These are phyloP conservation scores for Chamaecyparis obtusa DNA, from an alignment of 75 land plant species.

Conservation along the genomic window DNA sequence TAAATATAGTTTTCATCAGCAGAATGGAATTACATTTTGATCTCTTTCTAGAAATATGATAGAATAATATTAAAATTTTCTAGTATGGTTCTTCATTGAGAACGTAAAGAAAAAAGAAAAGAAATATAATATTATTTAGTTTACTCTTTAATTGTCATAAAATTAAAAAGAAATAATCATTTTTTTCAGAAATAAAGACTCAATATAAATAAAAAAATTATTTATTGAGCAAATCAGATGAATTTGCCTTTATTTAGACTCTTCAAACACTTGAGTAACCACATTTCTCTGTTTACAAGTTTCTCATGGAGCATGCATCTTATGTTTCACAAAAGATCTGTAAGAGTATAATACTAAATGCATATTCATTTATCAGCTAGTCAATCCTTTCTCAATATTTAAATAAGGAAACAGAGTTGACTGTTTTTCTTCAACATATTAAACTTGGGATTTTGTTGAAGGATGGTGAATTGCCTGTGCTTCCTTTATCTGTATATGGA, in stretches of 20 bases:
- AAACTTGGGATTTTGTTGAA: conserved; percentile 15
- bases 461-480: conserved; percentile 96
- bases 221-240: background rate
- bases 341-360: background rate
- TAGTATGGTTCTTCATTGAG: background rate
- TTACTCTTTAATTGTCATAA: background rate
- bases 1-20: background rate
- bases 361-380: background rate
- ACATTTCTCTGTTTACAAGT: background rate
- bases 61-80: background rate
- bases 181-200: background rate
- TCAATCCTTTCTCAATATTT: background rate
- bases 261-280: background rate
- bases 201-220: background rate
- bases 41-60: background rate
- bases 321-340: background rate
- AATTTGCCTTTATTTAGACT: background rate
- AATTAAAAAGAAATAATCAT: background rate
- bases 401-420: background rate
- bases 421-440: background rate
- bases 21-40: background rate
- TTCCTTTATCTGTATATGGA: conserved; percentile 96
- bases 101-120: background rate
- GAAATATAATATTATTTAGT: background rate
- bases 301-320: background rate